Evolutionary conservation across 306 rosid species (phyloP), one percentile per base, ranked within the genome.

Genomic region (Cucumis melo): DNA sequence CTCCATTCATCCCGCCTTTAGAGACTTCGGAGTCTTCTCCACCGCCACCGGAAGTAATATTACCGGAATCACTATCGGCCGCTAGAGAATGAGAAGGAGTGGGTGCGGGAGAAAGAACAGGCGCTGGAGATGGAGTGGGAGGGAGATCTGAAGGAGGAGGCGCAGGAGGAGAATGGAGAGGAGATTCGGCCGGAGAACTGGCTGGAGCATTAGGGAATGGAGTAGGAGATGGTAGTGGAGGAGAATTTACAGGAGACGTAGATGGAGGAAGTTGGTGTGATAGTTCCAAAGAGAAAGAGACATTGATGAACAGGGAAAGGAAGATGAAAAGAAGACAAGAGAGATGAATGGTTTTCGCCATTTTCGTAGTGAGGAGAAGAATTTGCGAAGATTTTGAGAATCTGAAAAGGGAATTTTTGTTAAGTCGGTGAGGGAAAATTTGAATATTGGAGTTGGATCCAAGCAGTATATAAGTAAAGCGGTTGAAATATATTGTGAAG

Each of bases 1-100:
- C 87, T 0, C 79, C 74, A 27, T 85, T 89, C 87, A 84, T 78
- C 73, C 93, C 98, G 1, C 84, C 78, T 5, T 50, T 85, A 0
- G 88, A 82, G n/a, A 21, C 38, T 5, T 74, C 74, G 16, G 36
- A 12, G 23, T 11, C 56, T 54, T 58, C 74, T 39, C 57, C 46
- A 16, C 48, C 1, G 0, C 13, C 68, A 20, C 6, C 57, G 1
- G 78, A 2, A 19, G 20, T 85, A 0, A 76, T 21, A 75, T 56
- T 86, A 56, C n/a, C 62, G 9, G 79, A 36, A 64, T 78, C 83
- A 7, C 66, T 34, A 0, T 42, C 57, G 0, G 2, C 54, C 79
- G 6, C 65, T 1, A 79, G 82, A 0, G 51, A 57, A 5, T 78
- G 75, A 0, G 66, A 0, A 15, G 81, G 74, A 79, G 17, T 53